Conservation (phyloP, 2,329 filamentous ascomycete genomes). For the Rhinocladiella mackenziei region DNA sequence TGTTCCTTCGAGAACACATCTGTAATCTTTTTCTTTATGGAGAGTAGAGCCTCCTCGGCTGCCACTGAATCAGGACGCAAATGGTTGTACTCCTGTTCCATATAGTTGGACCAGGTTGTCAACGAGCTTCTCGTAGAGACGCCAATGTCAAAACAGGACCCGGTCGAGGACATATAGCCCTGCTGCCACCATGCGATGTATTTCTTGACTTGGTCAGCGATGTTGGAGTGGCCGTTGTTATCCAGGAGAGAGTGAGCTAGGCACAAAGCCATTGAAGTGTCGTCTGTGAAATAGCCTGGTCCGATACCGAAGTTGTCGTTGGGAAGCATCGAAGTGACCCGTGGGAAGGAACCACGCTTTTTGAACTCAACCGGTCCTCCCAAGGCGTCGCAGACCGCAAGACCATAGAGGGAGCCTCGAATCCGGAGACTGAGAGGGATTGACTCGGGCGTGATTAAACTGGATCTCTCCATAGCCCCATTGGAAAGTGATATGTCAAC, state of each 20-base stretch:
- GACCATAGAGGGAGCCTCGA: conserved; percentile 38
- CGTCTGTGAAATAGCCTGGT: conserved; percentile 43
- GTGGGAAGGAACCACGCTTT: conserved; percentile 35
- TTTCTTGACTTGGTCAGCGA: conserved; percentile 34
- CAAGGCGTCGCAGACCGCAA: conserved; percentile 43
- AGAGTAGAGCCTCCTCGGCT: conserved; percentile 1
- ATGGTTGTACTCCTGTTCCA: not conserved
- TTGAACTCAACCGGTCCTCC: conserved; percentile 43
- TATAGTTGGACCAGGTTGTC: conserved; percentile 32
- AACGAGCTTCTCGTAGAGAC: conserved; percentile 34
- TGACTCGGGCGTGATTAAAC: no score
- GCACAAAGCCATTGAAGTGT: conserved; percentile 45
- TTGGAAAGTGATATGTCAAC: no score
- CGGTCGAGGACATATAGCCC: conserved; percentile 38
- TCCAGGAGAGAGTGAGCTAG: conserved; percentile 40
- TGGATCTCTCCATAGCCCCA: no score
- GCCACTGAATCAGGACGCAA: not conserved
- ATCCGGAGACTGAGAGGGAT: conserved; percentile 28
- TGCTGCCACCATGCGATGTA: conserved; percentile 38
- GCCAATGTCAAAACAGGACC: conserved; percentile 41
- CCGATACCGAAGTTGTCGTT: conserved; percentile 37
- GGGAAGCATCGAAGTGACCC: conserved; percentile 34
- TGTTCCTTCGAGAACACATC: conserved; percentile 16
- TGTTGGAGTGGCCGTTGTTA: conserved; percentile 27
- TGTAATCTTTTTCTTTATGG: conserved; percentile 10